Evolutionary conservation across 108 stramenopile species (phyloP), one percentile per base, ranked within the genome.

Genomic region (Skeletonema potamos): DNA sequence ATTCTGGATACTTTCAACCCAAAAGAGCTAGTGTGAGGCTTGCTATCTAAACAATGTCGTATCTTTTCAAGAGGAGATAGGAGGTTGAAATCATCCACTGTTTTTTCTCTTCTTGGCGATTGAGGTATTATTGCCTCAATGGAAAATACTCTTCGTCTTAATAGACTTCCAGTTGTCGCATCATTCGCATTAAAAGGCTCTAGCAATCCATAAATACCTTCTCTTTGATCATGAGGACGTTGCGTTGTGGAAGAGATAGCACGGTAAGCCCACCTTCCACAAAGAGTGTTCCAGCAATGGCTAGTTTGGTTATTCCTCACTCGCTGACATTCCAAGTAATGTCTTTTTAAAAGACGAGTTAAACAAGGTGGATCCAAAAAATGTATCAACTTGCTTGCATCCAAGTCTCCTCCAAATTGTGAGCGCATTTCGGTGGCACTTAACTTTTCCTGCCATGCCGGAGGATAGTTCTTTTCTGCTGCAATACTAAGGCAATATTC

Each of bases 251-350:
- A 22, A n/a, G 62, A 33, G 27, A 70, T 66, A 10, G 89, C 86
- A 66, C 90, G 91, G 72, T 89, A 89, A 33, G 92, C 91, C 94
- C 94, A 95, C 58, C 84, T 72, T 32, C 94, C 94, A 64, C 94
- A 95, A 33, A 86, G 64, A 12, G 90, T 86, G 76, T 96, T 93
- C 94, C 94, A 96, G 72, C 94, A 96, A 68, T 96, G 94, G 54
- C 86, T 87, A 7, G 94, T 93, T 57, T 81, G 86, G 48, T 84
- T 48, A 57, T 76, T 79, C 54, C 86, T 77, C 37, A 86, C 64
- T 34, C 82, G 77, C 3, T 82, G 48, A 8, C 85, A 87, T 54
- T 80, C 70, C 5, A 91, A 66, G 66, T 94, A 91, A 63, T 89
- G 84, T 30, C 89, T 72, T 17, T 83, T 64, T 29, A 94, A 56